These are phyloP conservation scores for Lasiodiplodia citricola DNA, from an alignment of 2,329 filamentous ascomycete genomes.

Conservation along the genomic window DNA sequence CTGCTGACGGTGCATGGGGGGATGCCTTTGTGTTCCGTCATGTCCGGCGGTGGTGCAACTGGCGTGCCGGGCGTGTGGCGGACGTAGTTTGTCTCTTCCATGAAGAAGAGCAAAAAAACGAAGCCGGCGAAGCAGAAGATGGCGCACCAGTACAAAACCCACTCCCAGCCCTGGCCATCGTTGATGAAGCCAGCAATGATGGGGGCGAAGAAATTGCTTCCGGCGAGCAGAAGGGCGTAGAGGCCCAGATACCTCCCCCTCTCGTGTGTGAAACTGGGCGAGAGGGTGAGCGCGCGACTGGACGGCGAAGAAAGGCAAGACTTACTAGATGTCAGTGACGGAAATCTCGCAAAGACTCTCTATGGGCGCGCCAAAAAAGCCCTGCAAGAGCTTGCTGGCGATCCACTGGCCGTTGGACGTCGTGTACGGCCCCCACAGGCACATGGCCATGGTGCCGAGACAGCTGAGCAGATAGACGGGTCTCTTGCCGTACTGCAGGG, in stretches of 20 bases:
- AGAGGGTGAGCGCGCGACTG: background rate
- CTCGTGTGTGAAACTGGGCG: constrained; percentile 38
- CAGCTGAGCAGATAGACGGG: constrained; percentile 54
- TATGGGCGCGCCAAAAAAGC: constrained; percentile 55
- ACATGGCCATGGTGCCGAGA: constrained; percentile 41
- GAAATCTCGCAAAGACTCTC: constrained; percentile 57
- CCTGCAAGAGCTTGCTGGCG: constrained; percentile 53
- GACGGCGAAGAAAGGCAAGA: background rate
- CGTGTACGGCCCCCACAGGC: constrained; percentile 52
- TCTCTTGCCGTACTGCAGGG: constrained; percentile 58
- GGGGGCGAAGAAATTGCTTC: constrained; percentile 45
- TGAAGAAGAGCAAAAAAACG: constrained; percentile 62
- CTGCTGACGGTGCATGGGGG: constrained; percentile 11
- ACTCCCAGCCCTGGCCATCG: constrained; percentile 43
- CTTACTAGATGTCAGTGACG: constrained; percentile 48
- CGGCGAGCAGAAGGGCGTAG: constrained; percentile 40
- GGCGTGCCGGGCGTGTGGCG: constrained; percentile 39
- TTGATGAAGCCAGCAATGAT: constrained; percentile 45
- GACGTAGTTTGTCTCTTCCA: constrained; percentile 65
- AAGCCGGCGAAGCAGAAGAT: constrained; percentile 58
- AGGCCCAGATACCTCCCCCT: constrained; percentile 40
- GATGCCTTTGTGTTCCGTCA: background rate
- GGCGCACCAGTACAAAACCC: constrained; percentile 57
- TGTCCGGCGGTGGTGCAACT: constrained; percentile 26
- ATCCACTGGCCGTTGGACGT: constrained; percentile 54